phyloP scores from a whole-genome alignment of 192 early-diverging fungal species.

The Backusella parvicylindrica region DNA sequence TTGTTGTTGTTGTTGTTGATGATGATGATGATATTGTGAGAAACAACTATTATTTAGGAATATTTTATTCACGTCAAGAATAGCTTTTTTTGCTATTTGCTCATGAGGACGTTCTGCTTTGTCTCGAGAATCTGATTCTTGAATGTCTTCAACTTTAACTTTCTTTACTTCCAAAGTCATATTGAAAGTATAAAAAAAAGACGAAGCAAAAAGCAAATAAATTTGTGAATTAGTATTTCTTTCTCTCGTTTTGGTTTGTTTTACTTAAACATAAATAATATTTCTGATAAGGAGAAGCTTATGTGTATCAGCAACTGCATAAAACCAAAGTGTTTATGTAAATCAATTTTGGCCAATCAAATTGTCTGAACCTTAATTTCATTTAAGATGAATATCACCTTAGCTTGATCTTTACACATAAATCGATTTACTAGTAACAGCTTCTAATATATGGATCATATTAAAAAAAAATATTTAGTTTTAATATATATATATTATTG shows the following conservation, averaged over 20 bases:
- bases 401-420: background rate
- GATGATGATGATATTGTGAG: background rate
- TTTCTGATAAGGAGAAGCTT: background rate
- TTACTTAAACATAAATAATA: background rate
- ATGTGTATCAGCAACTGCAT: background rate
- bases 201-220: background rate
- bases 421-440: background rate
- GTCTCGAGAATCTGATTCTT: background rate
- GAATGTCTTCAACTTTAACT: background rate
- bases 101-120: background rate
- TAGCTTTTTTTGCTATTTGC: background rate
- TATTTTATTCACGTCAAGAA: background rate
- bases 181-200: background rate
- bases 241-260: background rate
- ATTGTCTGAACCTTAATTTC: background rate
- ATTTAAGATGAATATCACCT: background rate
- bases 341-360: background rate
- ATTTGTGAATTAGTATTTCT: background rate
- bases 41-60: background rate
- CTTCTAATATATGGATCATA: too few species aligned
- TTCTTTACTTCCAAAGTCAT: background rate
- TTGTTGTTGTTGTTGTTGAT: too few species aligned
- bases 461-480: too few species aligned
- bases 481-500: too few species aligned
- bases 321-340: background rate